Percentiles rank a stretch among this genome's conserved stretches.
phyloP scores from a whole-genome alignment of 768 basidiomycete genomes.

The Suillus subalutaceus region DNA sequence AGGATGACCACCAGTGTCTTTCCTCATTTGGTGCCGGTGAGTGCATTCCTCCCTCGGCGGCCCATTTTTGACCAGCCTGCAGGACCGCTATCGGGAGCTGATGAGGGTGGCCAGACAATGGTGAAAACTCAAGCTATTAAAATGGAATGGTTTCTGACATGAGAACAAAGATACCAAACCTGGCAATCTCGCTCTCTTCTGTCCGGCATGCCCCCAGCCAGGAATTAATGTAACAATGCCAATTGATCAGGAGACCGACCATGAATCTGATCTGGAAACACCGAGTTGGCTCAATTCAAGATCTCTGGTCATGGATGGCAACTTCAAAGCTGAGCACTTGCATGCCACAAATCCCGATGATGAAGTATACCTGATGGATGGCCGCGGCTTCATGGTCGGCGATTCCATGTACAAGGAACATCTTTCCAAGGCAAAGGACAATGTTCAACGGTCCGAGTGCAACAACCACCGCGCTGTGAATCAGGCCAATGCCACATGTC shows the following conservation, averaged over 20 bases:
- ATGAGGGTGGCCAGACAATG: not conserved
- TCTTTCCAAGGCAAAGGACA: not conserved
- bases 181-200: slow-evolving; percentile 4
- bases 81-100: not conserved
- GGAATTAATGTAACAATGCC: slow-evolving; percentile 9
- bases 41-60: too few species aligned
- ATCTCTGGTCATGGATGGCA: not conserved
- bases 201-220: not conserved
- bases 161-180: not conserved
- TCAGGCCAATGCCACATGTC: not conserved
- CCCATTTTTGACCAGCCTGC: too few species aligned
- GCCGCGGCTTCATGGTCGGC: not conserved
- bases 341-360: not conserved
- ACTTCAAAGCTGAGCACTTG: not conserved
- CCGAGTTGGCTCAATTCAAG: not conserved
- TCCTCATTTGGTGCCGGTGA: not conserved
- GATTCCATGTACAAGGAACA: not conserved
- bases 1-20: not conserved
- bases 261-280: not conserved
- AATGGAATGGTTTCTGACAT: slow-evolving; percentile 4
- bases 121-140: not conserved
- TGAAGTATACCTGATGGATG: not conserved
- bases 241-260: not conserved
- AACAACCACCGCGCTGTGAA: not conserved
- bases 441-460: not conserved